phyloP scores from a whole-genome alignment of 495 filamentous ascomycete species.

The Penicillium maclennaniae region DNA sequence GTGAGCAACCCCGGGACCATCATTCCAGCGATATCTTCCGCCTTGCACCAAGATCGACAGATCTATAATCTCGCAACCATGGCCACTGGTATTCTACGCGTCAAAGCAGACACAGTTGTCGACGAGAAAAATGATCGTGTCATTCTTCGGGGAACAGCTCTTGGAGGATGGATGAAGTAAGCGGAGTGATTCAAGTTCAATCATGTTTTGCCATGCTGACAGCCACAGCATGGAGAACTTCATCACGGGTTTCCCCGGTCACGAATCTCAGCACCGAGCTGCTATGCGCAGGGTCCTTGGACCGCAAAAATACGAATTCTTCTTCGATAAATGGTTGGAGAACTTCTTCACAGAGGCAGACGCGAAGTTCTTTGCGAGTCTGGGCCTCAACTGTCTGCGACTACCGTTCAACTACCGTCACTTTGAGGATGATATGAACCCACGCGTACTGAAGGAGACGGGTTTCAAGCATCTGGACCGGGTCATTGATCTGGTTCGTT shows the following conservation, averaged over 20 bases:
- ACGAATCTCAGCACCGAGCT: slow-evolving; percentile 53
- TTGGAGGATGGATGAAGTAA: slow-evolving; percentile 49
- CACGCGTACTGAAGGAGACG: slow-evolving; percentile 50
- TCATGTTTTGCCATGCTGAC: not conserved
- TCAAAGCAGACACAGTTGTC: slow-evolving; percentile 44
- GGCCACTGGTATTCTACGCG: slow-evolving; percentile 39
- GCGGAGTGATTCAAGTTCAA: not conserved
- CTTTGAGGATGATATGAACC: slow-evolving; percentile 62
- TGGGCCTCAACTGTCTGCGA: slow-evolving; percentile 60
- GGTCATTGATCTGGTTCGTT: slow-evolving; percentile 45
- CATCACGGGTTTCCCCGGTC: slow-evolving; percentile 62
- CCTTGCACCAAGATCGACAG: not conserved
- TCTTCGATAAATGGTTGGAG: slow-evolving; percentile 52
- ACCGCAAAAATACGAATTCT: slow-evolving; percentile 42
- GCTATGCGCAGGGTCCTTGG: slow-evolving; percentile 55
- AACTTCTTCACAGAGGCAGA: slow-evolving; percentile 62
- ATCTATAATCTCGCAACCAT: slow-evolving; percentile 13
- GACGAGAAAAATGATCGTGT: slow-evolving; percentile 43
- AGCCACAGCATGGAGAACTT: slow-evolving; percentile 60
- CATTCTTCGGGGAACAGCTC: slow-evolving; percentile 47
- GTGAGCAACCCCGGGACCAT: not conserved
- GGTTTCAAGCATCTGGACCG: slow-evolving; percentile 60
- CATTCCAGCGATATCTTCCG: not conserved
- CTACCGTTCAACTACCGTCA: slow-evolving; percentile 64
- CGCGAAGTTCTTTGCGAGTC: slow-evolving; percentile 55